Conservation (phyloP, 371 early-diverging fungal species). For the Mucor piriformis region DNA sequence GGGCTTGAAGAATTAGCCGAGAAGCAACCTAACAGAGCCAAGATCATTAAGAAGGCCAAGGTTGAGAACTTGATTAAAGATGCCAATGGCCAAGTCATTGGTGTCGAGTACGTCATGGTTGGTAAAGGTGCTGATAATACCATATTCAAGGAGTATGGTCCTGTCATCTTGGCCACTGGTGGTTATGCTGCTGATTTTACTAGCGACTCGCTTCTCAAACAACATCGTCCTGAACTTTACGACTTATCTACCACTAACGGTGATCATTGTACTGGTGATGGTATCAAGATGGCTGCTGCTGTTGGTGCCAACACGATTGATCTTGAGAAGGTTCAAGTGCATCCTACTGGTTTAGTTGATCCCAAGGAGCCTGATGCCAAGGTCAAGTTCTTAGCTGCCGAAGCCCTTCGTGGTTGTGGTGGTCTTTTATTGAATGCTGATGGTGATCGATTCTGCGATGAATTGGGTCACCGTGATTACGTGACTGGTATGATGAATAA, state of each 20-base stretch:
- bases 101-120: constrained; percentile 77
- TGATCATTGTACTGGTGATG: constrained; percentile 95
- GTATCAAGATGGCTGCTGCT: constrained; percentile 85
- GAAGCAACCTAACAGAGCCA: constrained; percentile 70
- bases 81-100: constrained; percentile 64
- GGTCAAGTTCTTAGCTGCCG: constrained; percentile 91
- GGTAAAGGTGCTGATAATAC: constrained; percentile 60
- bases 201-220: constrained; percentile 64
- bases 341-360: constrained; percentile 95
- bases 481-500: constrained; percentile 86
- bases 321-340: constrained; percentile 96
- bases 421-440: constrained; percentile 84
- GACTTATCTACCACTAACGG: constrained; percentile 88
- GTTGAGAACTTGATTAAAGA: constrained; percentile 68
- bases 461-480: constrained; percentile 87
- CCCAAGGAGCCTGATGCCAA: constrained; percentile 87
- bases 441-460: constrained; percentile 93
- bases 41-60: constrained; percentile 80
- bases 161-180: constrained; percentile 95
- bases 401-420: constrained; percentile 96
- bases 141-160: constrained; percentile 63
- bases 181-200: constrained; percentile 86
- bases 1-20: constrained; percentile 76
- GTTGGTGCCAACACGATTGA: constrained; percentile 88
- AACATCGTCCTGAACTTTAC: constrained; percentile 73